A percentile compares a stretch with the other conserved stretches of the same genome.
These are phyloP conservation scores for Colletotrichum cordylinicola DNA, from an alignment of 2,329 filamentous ascomycete genomes.

Conservation along the genomic window DNA sequence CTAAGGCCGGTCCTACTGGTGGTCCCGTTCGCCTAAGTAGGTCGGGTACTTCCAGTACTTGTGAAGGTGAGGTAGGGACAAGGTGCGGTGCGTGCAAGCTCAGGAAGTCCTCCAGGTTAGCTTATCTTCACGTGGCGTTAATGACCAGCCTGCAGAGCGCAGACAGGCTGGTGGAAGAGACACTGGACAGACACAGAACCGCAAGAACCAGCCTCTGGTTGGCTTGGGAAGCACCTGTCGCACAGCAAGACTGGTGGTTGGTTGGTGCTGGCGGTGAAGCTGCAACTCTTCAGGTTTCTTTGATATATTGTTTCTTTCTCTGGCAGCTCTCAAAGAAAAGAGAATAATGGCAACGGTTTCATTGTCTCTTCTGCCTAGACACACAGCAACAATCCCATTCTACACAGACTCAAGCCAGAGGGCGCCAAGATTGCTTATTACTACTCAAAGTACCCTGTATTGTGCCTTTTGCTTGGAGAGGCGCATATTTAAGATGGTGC, in stretches of 20 bases:
- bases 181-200: neutral
- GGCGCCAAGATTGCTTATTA: neutral
- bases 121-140: constrained; percentile 19
- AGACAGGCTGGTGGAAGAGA: neutral
- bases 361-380: neutral
- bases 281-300: neutral
- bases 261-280: constrained; percentile 3
- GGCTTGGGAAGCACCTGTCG: neutral
- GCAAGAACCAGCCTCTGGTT: neutral
- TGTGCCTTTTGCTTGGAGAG: neutral
- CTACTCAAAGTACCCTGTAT: neutral
- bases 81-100: neutral
- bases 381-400: neutral
- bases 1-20: neutral
- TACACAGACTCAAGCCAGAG: neutral
- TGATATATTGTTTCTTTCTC: neutral
- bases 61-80: neutral
- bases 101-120: neutral
- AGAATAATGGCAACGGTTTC: neutral
- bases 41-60: neutral
- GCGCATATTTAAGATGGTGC: neutral
- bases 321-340: neutral
- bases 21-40: neutral
- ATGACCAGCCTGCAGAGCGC: neutral
- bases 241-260: neutral